Base-by-base conservation (phyloP, 2,329 filamentous ascomycete species). In the Ophiostoma perfectum region DNA sequence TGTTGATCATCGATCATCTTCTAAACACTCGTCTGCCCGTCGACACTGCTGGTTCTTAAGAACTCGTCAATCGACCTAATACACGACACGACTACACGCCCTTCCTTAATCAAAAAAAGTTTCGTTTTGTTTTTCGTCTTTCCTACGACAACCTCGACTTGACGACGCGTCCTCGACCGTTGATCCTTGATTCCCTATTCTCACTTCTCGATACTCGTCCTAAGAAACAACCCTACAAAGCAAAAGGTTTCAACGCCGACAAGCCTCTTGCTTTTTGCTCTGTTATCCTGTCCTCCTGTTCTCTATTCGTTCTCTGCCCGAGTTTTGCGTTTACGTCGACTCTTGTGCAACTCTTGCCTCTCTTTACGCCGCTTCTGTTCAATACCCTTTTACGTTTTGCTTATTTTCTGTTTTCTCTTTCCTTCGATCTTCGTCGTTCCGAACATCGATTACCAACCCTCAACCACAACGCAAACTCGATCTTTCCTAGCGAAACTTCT, bases 11-110 rank as follows among this genome's bases (percentile, higher is more conserved):
- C 5, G 39, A 44, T 42, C 39, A 7, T 18, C n/a, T 8, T 60
- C 36, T 60, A 18, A n/a, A 42, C n/a, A 14, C 38, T 58, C 38
- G 6, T 42, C n/a, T 38, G 18, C 12, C 45, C 5, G 38, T 63
- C 39, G 60, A 63, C 39, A 63, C 38, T 42, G 60, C 16, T 42
- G 38, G 38, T 42, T 42, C 14, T 42, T 63, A 39, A 18, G n/a
- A 63, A 41, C 38, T 62, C 27, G 55, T 60, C 58, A 18, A 42
- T 63, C 39, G 60, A 42, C 39, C 60, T n/a, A 63, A 63, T 63
- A 42, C 39, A 44, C 36, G 12, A 39, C 6, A 42, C 39, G 38
- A 42, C 39, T 38, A 44, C 27, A 62, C 45, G 52, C 64, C 52
- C 38, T 47, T 11, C 39, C 16, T 55, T 45, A 63, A 14, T 11